These are phyloP conservation scores for Globisporangium radiosum DNA, from an alignment of 352 stramenopile species.

Conservation along the genomic window DNA sequence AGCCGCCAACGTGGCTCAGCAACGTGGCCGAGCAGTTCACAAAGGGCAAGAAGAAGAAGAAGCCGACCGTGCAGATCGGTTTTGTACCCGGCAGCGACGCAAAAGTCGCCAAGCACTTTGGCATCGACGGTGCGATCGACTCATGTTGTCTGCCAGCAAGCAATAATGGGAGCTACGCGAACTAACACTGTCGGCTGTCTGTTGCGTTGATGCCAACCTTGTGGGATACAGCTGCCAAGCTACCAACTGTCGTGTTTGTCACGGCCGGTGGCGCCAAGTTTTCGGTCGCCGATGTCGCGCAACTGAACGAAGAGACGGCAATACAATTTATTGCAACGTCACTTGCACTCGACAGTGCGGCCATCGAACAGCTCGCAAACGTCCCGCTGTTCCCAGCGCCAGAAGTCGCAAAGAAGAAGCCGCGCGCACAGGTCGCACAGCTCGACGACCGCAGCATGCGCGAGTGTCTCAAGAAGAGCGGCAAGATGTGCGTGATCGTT, in stretches of 20 bases:
- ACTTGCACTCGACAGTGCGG: conserved; percentile 21
- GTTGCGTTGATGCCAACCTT: too few relatives aligned
- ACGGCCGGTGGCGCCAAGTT: conserved; percentile 43
- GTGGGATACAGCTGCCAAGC: conserved; percentile 9
- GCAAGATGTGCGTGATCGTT: conserved; percentile 78
- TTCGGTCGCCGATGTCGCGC: conserved; percentile 17
- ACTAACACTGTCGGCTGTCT: too few relatives aligned
- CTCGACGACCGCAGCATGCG: conserved; percentile 28
- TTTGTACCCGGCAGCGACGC: conserved; percentile 58
- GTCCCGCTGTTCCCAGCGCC: conserved; percentile 62
- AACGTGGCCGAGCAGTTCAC: conserved; percentile 53
- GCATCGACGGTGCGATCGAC: conserved; percentile 23
- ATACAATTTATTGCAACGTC: conserved; percentile 55
- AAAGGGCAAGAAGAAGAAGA: conserved; percentile 56
- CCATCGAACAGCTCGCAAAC: conserved; percentile 20
- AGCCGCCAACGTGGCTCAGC: conserved; percentile 50
- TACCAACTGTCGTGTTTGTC: conserved; percentile 61
- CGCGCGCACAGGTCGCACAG: conserved; percentile 33
- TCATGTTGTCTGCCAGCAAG: too few relatives aligned
- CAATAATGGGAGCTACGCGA: too few relatives aligned
- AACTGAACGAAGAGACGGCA: conserved; percentile 38
- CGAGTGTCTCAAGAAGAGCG: conserved; percentile 36
- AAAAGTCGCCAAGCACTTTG: conserved; percentile 67
- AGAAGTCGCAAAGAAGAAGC: conserved; percentile 69
- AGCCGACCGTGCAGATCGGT: conserved; percentile 35